Base-by-base conservation (phyloP, 1,284 basidiomycete genomes). In the Rhodotorula sp. region DNA sequence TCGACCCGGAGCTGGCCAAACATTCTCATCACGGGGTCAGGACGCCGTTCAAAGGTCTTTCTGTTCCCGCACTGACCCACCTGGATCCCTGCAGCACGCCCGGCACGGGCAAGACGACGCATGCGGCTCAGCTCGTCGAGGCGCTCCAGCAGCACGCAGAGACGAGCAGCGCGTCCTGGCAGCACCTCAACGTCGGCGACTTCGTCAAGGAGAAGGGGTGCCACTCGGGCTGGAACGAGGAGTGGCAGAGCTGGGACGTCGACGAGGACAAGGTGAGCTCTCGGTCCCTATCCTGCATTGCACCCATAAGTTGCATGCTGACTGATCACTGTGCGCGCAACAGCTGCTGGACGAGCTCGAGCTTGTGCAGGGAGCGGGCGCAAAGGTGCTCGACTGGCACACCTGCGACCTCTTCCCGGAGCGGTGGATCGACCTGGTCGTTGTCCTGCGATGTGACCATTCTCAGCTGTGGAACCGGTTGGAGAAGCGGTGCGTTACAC, bases 361-460 rank as follows among this genome's bases (percentile, higher is more conserved):
- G 82, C 41, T 72, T 1, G 68, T 74, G 0, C 71, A 86, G 2
- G 82, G 85, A 0, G 82, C 82, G 53, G 90, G 91, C 64, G 94
- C 94, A 17, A 85, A 97, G 77, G 89, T 99, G 66, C 87, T 99
- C 44, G 97, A 99, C 81, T 98, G 97, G 91, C 97, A 99, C 81
- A 93, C 93, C 46, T 97, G 93, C 80, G 92, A 95, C 71, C 83
- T 90, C 50, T 99, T 95, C 78, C 97, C 97, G 0, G 94, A 99
- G 82, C 87, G 95, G 73, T 99, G 96, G 96, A 86, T 91, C 25
- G 97, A 99, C 83, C 86, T 99, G n/a, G 94, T 97, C 42, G 89
- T 99, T 52, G 95, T 99, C 53, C 83, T 99, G 14, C 87, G 91
- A 23, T 97, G 94, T 78, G 86, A 97, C 79, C 97, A 99, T 81